Evolutionary conservation across 768 basidiomycete genomes (phyloP).

Genomic region (Lyophyllum decastes): DNA sequence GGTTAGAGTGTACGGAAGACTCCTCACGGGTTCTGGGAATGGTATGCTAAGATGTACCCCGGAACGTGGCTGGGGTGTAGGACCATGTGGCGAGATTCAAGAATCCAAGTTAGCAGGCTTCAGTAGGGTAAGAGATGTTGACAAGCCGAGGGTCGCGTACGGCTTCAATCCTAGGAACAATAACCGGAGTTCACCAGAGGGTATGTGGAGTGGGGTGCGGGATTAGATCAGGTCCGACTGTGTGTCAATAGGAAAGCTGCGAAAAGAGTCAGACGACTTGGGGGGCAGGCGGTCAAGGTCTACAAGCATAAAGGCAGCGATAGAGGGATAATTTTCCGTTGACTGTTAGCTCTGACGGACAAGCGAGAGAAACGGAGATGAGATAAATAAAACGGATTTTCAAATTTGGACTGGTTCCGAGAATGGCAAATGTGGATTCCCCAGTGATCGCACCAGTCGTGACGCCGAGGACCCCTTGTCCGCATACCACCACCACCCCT

Average conservation of each 20-base stretch:
- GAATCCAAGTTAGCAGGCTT: neutral
- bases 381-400: slow-evolving; percentile 26
- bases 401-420: slow-evolving; percentile 19
- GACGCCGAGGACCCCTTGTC: slow-evolving; percentile 19
- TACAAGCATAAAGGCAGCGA: too few relatives aligned
- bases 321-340: neutral
- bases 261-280: neutral
- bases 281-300: too few relatives aligned
- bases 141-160: neutral
- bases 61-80: neutral
- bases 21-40: neutral
- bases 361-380: slow-evolving; percentile 36
- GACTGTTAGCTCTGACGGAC: neutral
- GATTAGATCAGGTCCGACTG: slow-evolving; percentile 2
- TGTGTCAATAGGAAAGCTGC: neutral
- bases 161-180: neutral
- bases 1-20: too few relatives aligned
- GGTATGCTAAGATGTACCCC: neutral
- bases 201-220: neutral
- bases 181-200: slow-evolving; percentile 4
- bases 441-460: slow-evolving; percentile 20
- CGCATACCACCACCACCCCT: slow-evolving; percentile 20
- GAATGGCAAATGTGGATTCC: slow-evolving; percentile 18
- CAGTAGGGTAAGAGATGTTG: neutral
- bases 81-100: neutral